phyloP scores from a whole-genome alignment of 1,284 basidiomycete species.

The Fomes fomentarius region DNA sequence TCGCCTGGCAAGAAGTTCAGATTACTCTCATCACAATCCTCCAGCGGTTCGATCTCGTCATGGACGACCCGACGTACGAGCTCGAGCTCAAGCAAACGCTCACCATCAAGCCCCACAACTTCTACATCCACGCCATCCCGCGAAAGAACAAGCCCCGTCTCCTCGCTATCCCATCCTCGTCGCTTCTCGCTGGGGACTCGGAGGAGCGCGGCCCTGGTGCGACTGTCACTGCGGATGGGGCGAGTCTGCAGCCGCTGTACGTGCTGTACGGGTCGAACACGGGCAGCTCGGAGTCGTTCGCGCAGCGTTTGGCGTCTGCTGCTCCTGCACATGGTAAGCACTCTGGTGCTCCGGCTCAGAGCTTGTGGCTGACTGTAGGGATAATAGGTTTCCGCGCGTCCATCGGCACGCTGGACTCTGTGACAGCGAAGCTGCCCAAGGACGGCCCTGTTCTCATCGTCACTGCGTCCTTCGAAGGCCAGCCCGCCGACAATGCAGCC shows the following conservation, averaged over 20 bases:
- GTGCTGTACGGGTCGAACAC: slow-evolving; percentile 51
- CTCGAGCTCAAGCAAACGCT: slow-evolving; percentile 49
- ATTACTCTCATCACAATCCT: slow-evolving; percentile 46
- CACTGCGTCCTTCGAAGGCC: slow-evolving; percentile 55
- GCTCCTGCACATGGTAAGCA: slow-evolving; percentile 41
- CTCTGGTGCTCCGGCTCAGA: too few species aligned
- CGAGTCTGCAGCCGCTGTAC: slow-evolving; percentile 38
- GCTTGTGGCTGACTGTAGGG: not conserved
- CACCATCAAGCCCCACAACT: slow-evolving; percentile 51
- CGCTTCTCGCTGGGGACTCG: not conserved
- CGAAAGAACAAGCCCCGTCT: slow-evolving; percentile 28
- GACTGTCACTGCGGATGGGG: not conserved
- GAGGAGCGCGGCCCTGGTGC: not conserved
- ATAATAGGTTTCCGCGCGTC: slow-evolving; percentile 42
- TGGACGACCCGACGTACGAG: slow-evolving; percentile 47
- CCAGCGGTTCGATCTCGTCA: slow-evolving; percentile 48
- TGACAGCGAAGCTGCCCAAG: slow-evolving; percentile 42
- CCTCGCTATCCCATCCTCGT: slow-evolving; percentile 18
- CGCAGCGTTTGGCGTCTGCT: slow-evolving; percentile 46
- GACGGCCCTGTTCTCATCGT: slow-evolving; percentile 52
- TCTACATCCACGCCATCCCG: slow-evolving; percentile 45
- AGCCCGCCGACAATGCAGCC: slow-evolving; percentile 52
- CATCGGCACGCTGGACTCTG: slow-evolving; percentile 48
- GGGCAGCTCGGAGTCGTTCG: slow-evolving; percentile 53
- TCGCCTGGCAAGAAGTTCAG: slow-evolving; percentile 53